Percentiles rank a stretch among this genome's conserved stretches.
phyloP scores from a whole-genome alignment of 345 rosid genomes.

The Clausena lansium region DNA sequence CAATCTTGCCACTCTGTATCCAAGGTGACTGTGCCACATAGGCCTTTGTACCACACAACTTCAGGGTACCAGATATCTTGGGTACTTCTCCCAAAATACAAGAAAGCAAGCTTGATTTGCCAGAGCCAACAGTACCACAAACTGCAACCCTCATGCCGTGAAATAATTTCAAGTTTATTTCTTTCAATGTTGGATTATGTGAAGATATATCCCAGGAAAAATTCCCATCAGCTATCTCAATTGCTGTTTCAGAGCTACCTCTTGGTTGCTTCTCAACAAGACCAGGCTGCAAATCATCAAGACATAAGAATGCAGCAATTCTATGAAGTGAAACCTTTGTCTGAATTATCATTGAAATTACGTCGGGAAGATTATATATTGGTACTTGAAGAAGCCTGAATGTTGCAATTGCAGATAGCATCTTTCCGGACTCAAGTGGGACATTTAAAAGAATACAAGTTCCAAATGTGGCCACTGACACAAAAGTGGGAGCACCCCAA shows the following conservation, averaged over 20 bases:
- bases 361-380: slow-evolving; percentile 57
- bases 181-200: slow-evolving; percentile 44
- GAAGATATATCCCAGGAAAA: slow-evolving; percentile 61
- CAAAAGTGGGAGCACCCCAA: slow-evolving; percentile 70
- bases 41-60: slow-evolving; percentile 67
- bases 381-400: slow-evolving; percentile 67
- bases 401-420: slow-evolving; percentile 75
- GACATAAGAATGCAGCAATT: slow-evolving; percentile 56
- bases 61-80: slow-evolving; percentile 58
- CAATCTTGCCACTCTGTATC: slow-evolving; percentile 83
- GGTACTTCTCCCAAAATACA: slow-evolving; percentile 70
- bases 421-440: slow-evolving; percentile 66
- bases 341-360: slow-evolving; percentile 59
- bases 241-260: slow-evolving; percentile 41
- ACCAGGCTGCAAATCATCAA: slow-evolving; percentile 50
- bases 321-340: slow-evolving; percentile 71
- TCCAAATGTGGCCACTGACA: slow-evolving; percentile 58
- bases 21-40: slow-evolving; percentile 86
- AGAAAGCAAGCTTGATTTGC: slow-evolving; percentile 76
- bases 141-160: slow-evolving; percentile 73
- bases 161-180: slow-evolving; percentile 44
- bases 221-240: slow-evolving; percentile 48
- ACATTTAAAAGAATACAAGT: slow-evolving; percentile 54
- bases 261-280: slow-evolving; percentile 43
- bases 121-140: slow-evolving; percentile 79